Percentiles rank a stretch among this genome's conserved stretches.
Conservation (phyloP, 2,329 filamentous ascomycete genomes). For the Capronia epimyces region DNA sequence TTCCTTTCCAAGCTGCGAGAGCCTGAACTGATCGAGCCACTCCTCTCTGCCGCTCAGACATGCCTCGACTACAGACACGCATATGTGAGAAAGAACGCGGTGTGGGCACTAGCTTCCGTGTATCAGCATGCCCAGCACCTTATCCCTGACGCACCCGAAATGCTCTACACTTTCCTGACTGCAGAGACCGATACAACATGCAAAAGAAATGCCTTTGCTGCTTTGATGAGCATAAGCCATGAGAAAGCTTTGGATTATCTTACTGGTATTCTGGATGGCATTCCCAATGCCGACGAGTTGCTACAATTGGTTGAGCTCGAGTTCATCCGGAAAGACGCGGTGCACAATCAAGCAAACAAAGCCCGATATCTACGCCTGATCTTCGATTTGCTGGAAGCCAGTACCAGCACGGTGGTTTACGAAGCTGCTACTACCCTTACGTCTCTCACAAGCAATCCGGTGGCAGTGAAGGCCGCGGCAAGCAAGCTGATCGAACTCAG, state of each 20-base stretch:
- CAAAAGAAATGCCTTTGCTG: constrained; percentile 96
- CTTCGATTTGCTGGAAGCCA: constrained; percentile 90
- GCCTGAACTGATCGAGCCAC: constrained; percentile 89
- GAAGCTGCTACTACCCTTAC: constrained; percentile 95
- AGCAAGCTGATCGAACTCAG: constrained; percentile 93
- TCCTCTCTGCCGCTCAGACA: constrained; percentile 82
- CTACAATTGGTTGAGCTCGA: constrained; percentile 90
- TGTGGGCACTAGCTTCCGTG: constrained; percentile 90
- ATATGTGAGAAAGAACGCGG: constrained; percentile 97
- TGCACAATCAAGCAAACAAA: constrained; percentile 92
- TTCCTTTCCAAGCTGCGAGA: constrained; percentile 96
- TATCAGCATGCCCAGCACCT: constrained; percentile 83
- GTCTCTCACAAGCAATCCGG: constrained; percentile 88
- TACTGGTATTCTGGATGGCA: constrained; percentile 82
- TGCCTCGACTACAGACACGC: constrained; percentile 95
- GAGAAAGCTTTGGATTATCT: constrained; percentile 86
- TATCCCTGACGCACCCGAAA: constrained; percentile 90
- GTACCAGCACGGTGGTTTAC: constrained; percentile 90
- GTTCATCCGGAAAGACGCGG: constrained; percentile 96
- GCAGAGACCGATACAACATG: constrained; percentile 89
- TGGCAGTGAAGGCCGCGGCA: constrained; percentile 94
- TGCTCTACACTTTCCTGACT: constrained; percentile 83
- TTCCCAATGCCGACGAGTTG: constrained; percentile 89
- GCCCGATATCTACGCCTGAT: constrained; percentile 89
- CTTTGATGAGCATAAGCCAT: constrained; percentile 83